Percentiles rank a stretch among this genome's conserved stretches.
Evolutionary conservation across 2,329 filamentous ascomycete genomes (phyloP).

Genomic region (Sporothrix sp.): DNA sequence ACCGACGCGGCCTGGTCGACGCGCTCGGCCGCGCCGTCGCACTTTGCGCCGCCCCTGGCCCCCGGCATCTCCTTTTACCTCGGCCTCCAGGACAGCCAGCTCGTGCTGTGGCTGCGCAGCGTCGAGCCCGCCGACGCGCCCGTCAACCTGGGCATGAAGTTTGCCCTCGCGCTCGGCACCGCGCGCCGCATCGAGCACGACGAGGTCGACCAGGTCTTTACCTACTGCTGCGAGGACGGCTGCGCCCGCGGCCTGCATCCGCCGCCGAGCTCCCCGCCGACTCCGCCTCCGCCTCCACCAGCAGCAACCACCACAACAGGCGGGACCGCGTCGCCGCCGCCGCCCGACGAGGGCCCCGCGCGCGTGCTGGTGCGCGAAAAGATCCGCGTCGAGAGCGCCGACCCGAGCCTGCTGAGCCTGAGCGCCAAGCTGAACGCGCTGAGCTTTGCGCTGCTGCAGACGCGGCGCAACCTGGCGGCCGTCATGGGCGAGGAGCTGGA

Average conservation of each 20-base stretch:
- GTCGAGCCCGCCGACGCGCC: conserved; percentile 58
- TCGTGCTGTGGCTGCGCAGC: conserved; percentile 60
- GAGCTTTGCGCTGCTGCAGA: conserved; percentile 60
- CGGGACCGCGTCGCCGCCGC: conserved; percentile 1
- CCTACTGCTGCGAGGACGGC: conserved; percentile 36
- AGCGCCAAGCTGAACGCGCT: conserved; percentile 75
- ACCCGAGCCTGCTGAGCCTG: conserved; percentile 74
- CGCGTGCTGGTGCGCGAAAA: conserved; percentile 86
- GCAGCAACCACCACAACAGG: no score
- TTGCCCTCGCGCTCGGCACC: conserved; percentile 59
- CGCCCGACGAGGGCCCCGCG: conserved; percentile 36
- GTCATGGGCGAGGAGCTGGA: conserved; percentile 59
- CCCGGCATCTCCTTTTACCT: conserved; percentile 65
- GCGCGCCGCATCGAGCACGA: conserved; percentile 59
- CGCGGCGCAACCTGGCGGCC: conserved; percentile 60
- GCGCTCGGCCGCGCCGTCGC: conserved; percentile 32
- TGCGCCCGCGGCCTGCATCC: conserved; percentile 11
- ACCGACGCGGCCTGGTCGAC: conserved; percentile 36
- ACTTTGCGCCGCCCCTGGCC: conserved; percentile 42
- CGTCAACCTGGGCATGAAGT: conserved; percentile 53
- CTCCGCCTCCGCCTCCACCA: no score
- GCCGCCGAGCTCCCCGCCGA: no score
- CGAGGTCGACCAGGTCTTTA: conserved; percentile 70
- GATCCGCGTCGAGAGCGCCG: conserved; percentile 76
- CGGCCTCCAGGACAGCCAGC: conserved; percentile 56